Conservation (phyloP, 176 grass and related monocot species). For the Metroxylon sagu region DNA sequence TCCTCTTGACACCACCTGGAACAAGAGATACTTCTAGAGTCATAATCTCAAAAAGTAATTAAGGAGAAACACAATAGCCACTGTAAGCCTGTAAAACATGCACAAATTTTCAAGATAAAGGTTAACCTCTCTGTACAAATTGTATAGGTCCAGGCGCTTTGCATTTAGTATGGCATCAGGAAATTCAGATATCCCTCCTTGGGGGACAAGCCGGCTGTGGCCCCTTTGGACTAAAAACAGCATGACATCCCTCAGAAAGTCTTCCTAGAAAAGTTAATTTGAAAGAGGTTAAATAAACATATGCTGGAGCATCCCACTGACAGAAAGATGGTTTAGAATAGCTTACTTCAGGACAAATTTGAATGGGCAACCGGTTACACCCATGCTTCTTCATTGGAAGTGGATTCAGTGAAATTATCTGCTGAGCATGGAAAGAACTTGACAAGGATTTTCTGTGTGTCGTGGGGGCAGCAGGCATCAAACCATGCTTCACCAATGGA, state of each 20-base stretch:
- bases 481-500: constrained; percentile 52
- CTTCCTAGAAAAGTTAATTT: constrained; percentile 36
- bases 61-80: constrained; percentile 1
- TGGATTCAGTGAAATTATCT: constrained; percentile 75
- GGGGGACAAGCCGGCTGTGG: constrained; percentile 80
- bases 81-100: constrained; percentile 1
- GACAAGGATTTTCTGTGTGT: constrained; percentile 72
- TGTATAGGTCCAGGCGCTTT: constrained; percentile 93
- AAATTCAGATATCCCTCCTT: constrained; percentile 87
- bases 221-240: constrained; percentile 83
- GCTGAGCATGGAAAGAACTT: constrained; percentile 43
- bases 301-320: too few relatives aligned
- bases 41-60: not conserved
- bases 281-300: too few relatives aligned
- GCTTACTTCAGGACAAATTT: constrained; percentile 72
- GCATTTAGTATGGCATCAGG: constrained; percentile 94
- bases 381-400: constrained; percentile 96
- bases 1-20: constrained; percentile 87
- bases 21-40: constrained; percentile 5
- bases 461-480: constrained; percentile 30
- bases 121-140: constrained; percentile 89
- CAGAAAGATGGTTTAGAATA: not conserved
- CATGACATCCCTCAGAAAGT: constrained; percentile 94
- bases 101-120: not conserved
- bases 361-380: constrained; percentile 69